Percentiles rank a stretch among this genome's conserved stretches.
Evolutionary conservation across 306 rosid species (phyloP).

Genomic region (Inga laurina): DNA sequence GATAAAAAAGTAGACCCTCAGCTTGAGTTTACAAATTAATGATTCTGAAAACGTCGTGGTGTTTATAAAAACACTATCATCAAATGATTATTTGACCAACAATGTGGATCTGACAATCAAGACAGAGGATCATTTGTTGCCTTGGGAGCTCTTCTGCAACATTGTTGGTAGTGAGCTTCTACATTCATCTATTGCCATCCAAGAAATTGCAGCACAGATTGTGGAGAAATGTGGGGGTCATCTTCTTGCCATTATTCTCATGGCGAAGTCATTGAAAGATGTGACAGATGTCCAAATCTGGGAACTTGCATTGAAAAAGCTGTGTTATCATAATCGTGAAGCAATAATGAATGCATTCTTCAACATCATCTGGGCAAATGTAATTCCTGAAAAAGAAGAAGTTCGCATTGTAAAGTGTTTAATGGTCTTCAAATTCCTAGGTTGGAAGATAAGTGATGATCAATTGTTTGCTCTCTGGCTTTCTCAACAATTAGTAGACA

Average conservation of each 20-base stretch:
- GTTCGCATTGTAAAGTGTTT: neutral
- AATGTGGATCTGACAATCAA: neutral
- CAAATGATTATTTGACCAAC: neutral
- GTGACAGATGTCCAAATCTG: neutral
- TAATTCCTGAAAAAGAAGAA: neutral
- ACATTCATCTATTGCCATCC: neutral
- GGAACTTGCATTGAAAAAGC: neutral
- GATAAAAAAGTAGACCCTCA: neutral
- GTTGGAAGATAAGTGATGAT: neutral
- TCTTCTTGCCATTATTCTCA: neutral
- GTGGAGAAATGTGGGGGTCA: neutral
- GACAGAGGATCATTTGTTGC: slow-evolving; percentile 9
- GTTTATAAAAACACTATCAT: neutral
- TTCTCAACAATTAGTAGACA: neutral
- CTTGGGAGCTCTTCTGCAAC: slow-evolving; percentile 1
- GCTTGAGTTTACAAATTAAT: neutral
- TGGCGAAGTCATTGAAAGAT: neutral
- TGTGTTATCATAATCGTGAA: neutral
- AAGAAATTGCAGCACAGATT: neutral
- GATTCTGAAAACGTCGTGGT: neutral
- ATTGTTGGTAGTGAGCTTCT: neutral
- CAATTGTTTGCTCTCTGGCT: neutral
- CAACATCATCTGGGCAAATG: neutral
- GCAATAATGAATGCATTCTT: neutral
- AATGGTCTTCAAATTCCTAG: neutral